Evolutionary conservation across 306 rosid genomes (phyloP), one percentile per base, ranked within the genome.

Genomic region (Herpetospermum pedunculosum): DNA sequence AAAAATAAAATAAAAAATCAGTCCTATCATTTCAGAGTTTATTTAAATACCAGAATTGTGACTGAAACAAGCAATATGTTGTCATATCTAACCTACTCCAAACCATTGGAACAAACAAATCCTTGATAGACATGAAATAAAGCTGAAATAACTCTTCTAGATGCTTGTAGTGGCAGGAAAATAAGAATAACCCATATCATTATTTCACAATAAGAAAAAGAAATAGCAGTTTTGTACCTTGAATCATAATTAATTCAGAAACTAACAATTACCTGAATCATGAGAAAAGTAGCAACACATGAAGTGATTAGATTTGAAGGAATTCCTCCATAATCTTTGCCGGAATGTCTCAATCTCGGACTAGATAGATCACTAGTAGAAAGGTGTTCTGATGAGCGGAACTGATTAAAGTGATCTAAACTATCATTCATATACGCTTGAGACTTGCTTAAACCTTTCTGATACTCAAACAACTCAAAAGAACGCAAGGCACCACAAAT

Each of bases 261-360:
- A 46, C 34, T 6, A 55, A 19, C 62, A 54, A 38, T 85, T 78
- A 94, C 98, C 96, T 94, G 96, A 49, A 94, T 89, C 98, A 91
- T 94, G 80, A 88, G 80, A 81, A 91, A 80, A 43, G 91, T 84
- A 71, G 96, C 89, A 44, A 94, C 88, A 54, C 97, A 91, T 28
- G 98, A 88, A 77, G 96, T 77, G 79, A 94, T 89, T 72, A 94
- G 85, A 77, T 88, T 94, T 0, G 96, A 87, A 8, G 92, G 97
- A 67, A 94, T 78, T 76, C 82, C 92, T 62, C 80, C 38, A 77
- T 85, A 90, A 28, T 55, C 80, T 82, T 84, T 86, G 28, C 86
- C 86, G 35, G 91, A 75, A 77, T 76, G 59, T 23, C 37, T 64
- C 52, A 38, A 57, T 74, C 83, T 84, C 34, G 65, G 71, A 76